Conservation (phyloP, 257 asterid genomes). For the Salvia rosmarinus region DNA sequence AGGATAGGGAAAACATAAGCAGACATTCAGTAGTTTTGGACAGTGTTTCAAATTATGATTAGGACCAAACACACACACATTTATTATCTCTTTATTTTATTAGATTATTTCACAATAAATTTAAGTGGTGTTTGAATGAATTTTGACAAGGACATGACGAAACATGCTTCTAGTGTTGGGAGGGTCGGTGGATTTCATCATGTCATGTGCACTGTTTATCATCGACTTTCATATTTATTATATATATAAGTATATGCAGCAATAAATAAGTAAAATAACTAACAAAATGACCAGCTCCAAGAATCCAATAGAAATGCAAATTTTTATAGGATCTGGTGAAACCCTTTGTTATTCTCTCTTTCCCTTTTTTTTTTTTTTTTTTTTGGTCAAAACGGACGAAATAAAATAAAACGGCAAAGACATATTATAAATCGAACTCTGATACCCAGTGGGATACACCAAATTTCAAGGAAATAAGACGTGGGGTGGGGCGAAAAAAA, state of each 20-base stretch:
- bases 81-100: neutral
- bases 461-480: too few relatives aligned
- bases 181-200: neutral
- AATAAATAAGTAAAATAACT: constrained; percentile 35
- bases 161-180: neutral
- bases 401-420: too few relatives aligned
- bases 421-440: too few relatives aligned
- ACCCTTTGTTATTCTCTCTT: constrained; percentile 55
- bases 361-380: too few relatives aligned
- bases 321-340: constrained; percentile 71
- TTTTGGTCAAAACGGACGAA: too few relatives aligned
- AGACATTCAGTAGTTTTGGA: constrained; percentile 12
- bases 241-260: neutral
- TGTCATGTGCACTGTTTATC: neutral
- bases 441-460: too few relatives aligned
- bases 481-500: too few relatives aligned
- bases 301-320: constrained; percentile 86
- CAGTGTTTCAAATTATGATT: neutral
- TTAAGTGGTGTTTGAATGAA: neutral
- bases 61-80: constrained; percentile 28
- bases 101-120: neutral
- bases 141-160: neutral
- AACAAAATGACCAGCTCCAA: constrained; percentile 98
- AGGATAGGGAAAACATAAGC: constrained; percentile 15
- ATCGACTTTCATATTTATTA: neutral